These are phyloP conservation scores for Bombardia bombarda DNA, from an alignment of 495 filamentous ascomycete species.

Conservation along the genomic window DNA sequence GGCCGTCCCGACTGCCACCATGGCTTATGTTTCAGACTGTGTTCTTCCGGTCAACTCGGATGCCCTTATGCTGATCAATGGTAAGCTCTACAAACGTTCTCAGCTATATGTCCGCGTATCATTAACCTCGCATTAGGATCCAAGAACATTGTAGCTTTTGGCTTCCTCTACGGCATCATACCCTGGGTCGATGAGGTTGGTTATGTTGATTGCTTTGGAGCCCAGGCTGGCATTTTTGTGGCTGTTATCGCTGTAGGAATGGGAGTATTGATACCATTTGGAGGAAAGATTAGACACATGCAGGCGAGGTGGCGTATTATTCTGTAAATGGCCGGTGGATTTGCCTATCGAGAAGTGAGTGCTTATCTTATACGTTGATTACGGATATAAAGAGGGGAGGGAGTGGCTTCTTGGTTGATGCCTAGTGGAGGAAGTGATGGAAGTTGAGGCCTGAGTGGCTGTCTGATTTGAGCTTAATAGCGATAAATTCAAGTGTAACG, in stretches of 20 bases:
- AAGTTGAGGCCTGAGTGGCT: no score
- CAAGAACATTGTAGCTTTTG: constrained; percentile 26
- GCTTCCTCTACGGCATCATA: constrained; percentile 23
- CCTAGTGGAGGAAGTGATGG: no score
- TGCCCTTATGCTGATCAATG: constrained; percentile 29
- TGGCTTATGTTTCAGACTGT: constrained; percentile 28
- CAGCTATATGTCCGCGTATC: not conserved
- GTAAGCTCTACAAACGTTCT: constrained; percentile 7
- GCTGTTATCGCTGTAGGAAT: constrained; percentile 21
- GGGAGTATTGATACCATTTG: constrained; percentile 22
- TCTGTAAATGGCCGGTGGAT: constrained; percentile 14
- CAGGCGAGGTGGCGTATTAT: constrained; percentile 26
- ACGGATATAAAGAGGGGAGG: no score
- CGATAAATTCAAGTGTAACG: no score
- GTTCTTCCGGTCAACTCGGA: constrained; percentile 25
- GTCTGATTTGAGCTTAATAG: no score
- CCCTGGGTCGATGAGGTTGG: constrained; percentile 44
- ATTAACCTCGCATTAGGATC: constrained; percentile 12
- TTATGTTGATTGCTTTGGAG: constrained; percentile 42
- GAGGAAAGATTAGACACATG: constrained; percentile 18
- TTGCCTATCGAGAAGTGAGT: no score
- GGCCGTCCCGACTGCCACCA: constrained; percentile 26
- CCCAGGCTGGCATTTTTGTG: constrained; percentile 43
- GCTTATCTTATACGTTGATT: no score
- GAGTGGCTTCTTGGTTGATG: no score